These are phyloP conservation scores for Candida insectalens DNA, from an alignment of 805 yeast species.

Conservation along the genomic window DNA sequence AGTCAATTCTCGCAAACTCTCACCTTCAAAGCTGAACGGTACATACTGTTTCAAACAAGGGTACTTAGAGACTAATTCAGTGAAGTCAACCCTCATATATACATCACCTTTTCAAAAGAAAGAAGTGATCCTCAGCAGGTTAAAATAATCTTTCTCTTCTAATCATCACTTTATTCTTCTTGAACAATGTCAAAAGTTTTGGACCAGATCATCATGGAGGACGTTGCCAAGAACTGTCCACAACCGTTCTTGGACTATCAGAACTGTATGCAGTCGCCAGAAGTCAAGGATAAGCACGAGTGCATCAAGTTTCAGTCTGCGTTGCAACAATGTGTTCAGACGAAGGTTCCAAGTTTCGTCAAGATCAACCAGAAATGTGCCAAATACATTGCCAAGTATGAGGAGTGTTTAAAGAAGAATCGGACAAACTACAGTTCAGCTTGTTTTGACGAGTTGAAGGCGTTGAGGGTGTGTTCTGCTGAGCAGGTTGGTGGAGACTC, in stretches of 20 bases:
- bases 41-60: too few relatives aligned
- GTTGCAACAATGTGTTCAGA: conserved; percentile 54
- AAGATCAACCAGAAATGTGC: conserved; percentile 57
- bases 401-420: conserved; percentile 47
- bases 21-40: too few relatives aligned
- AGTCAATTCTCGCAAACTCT: too few relatives aligned
- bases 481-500: conserved; percentile 9
- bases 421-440: conserved; percentile 31
- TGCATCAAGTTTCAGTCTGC: conserved; percentile 49
- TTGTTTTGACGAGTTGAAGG: conserved; percentile 44
- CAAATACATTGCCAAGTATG: conserved; percentile 49
- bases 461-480: conserved; percentile 48
- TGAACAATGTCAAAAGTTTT: conserved; percentile 39
- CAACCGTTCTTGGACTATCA: conserved; percentile 64
- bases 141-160: too few relatives aligned
- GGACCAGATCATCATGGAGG: conserved; percentile 71
- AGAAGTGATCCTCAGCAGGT: too few relatives aligned
- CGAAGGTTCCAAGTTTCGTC: conserved; percentile 60
- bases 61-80: too few relatives aligned
- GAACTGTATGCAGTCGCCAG: conserved; percentile 53
- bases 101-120: too few relatives aligned
- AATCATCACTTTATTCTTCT: too few relatives aligned
- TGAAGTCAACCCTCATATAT: too few relatives aligned
- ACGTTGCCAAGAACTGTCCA: conserved; percentile 71
- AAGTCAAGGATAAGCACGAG: conserved; percentile 32